These are phyloP conservation scores for Botrytis tulipae DNA, from an alignment of 2,329 filamentous ascomycete species.

Conservation along the genomic window DNA sequence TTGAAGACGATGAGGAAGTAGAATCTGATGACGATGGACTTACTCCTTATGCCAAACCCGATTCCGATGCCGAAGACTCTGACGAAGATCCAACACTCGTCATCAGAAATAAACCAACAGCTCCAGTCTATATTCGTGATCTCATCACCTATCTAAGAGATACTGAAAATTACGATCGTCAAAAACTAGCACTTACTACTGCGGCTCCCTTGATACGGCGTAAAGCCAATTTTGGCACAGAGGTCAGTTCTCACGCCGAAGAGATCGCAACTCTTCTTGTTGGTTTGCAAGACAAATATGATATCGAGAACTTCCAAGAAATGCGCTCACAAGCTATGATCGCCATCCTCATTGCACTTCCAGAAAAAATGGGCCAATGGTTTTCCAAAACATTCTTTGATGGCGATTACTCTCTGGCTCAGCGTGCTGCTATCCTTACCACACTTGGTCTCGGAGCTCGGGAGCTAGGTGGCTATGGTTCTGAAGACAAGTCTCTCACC, in stretches of 20 bases:
- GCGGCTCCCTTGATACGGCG: slow-evolving; percentile 80
- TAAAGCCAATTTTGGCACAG: slow-evolving; percentile 83
- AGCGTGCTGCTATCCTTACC: slow-evolving; percentile 78
- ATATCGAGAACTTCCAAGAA: slow-evolving; percentile 74
- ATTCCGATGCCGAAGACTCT: slow-evolving; percentile 85
- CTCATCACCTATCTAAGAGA: slow-evolving; percentile 77
- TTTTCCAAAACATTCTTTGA: slow-evolving; percentile 84
- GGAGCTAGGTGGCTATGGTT: slow-evolving; percentile 74
- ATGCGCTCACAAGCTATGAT: slow-evolving; percentile 78
- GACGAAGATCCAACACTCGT: slow-evolving; percentile 90
- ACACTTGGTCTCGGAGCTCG: slow-evolving; percentile 78
- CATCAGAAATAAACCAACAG: slow-evolving; percentile 74
- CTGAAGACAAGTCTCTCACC: slow-evolving; percentile 42
- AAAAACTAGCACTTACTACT: slow-evolving; percentile 73
- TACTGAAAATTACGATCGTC: slow-evolving; percentile 78
- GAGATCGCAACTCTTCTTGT: slow-evolving; percentile 76
- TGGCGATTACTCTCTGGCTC: slow-evolving; percentile 84
- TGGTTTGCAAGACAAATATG: slow-evolving; percentile 81
- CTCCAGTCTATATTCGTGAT: slow-evolving; percentile 89
- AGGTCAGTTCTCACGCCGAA: slow-evolving; percentile 79
- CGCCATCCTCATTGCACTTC: slow-evolving; percentile 73
- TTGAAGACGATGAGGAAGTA: slow-evolving; percentile 56
- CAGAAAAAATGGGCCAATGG: slow-evolving; percentile 77
- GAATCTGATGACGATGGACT: slow-evolving; percentile 51
- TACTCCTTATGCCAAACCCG: slow-evolving; percentile 77